Percentiles rank a stretch among this genome's conserved stretches.
phyloP scores from a whole-genome alignment of 352 stramenopile species.

The Phytophthora aleatoria region DNA sequence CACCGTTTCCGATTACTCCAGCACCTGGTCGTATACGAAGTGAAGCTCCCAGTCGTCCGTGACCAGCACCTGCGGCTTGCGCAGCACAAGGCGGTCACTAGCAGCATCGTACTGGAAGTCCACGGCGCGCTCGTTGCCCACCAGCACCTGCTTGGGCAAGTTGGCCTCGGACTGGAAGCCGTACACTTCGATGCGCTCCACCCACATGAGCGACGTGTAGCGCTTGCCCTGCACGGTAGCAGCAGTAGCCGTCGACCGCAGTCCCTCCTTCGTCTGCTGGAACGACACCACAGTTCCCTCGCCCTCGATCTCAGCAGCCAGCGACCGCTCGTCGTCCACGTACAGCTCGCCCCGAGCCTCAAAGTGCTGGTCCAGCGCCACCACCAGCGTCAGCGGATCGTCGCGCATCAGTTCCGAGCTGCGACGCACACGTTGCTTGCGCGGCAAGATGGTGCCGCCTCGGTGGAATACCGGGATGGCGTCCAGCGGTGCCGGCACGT shows the following conservation, averaged over 20 bases:
- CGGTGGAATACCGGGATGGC: slow-evolving; percentile 97
- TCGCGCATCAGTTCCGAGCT: slow-evolving; percentile 94
- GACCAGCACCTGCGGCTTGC: slow-evolving; percentile 79
- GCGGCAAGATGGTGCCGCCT: slow-evolving; percentile 94
- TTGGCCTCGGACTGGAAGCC: slow-evolving; percentile 53
- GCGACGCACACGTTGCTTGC: slow-evolving; percentile 96
- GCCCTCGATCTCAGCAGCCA: slow-evolving; percentile 58
- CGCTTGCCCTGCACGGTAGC: slow-evolving; percentile 35
- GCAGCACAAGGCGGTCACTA: slow-evolving; percentile 74
- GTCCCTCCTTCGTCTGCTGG: slow-evolving; percentile 39
- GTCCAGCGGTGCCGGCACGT: slow-evolving; percentile 89
- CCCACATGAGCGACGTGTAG: slow-evolving; percentile 60
- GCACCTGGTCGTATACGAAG: slow-evolving; percentile 50
- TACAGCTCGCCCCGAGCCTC: slow-evolving; percentile 92
- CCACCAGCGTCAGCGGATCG: slow-evolving; percentile 97
- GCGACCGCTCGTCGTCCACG: slow-evolving; percentile 96
- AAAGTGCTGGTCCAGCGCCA: slow-evolving; percentile 89
- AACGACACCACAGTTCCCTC: slow-evolving; percentile 61
- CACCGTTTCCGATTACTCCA: slow-evolving; percentile 28
- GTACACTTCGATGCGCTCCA: slow-evolving; percentile 89
- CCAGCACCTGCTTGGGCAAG: slow-evolving; percentile 51
- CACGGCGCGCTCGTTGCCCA: slow-evolving; percentile 38
- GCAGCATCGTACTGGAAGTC: slow-evolving; percentile 76
- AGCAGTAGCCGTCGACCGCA: slow-evolving; percentile 34
- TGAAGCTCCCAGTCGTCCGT: slow-evolving; percentile 74